Conservation (phyloP, 805 yeast genomes). For the Candida montana region DNA sequence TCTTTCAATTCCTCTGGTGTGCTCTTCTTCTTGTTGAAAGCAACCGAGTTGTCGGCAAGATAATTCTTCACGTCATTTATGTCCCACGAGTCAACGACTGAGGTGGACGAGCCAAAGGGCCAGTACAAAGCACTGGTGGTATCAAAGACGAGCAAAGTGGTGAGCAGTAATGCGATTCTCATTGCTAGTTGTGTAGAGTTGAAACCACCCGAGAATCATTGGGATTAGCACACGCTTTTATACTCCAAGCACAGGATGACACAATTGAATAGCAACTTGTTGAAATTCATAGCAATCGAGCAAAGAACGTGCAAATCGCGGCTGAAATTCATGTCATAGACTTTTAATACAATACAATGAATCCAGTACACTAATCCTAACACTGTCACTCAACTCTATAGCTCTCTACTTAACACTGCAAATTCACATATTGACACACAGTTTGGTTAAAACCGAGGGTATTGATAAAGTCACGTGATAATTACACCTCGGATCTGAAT, state of each 20-base stretch:
- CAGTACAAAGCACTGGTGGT: not conserved
- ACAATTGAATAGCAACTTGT: not conserved
- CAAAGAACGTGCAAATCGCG: too few species aligned
- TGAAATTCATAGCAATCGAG: not conserved
- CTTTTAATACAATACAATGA: too few species aligned
- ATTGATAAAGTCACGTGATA: not conserved
- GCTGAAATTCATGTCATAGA: too few species aligned
- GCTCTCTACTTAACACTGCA: too few species aligned
- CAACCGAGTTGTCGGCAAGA: slow-evolving; percentile 27
- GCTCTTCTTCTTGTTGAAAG: slow-evolving; percentile 20
- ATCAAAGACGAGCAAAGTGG: not conserved
- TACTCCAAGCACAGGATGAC: not conserved
- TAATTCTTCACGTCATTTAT: slow-evolving; percentile 29
- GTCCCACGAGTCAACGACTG: slow-evolving; percentile 27
- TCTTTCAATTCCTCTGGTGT: slow-evolving; percentile 23
- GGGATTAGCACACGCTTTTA: too few species aligned
- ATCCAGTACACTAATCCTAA: too few species aligned
- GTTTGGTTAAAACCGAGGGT: too few species aligned
- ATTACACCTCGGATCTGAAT: not conserved
- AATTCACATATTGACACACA: too few species aligned
- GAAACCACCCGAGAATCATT: too few species aligned
- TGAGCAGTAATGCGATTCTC: not conserved
- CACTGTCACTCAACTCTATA: too few species aligned
- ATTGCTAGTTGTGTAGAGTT: too few species aligned
- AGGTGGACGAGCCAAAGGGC: slow-evolving; percentile 7